Conservation (phyloP, 768 basidiomycete species). For the Suillus spraguei region DNA sequence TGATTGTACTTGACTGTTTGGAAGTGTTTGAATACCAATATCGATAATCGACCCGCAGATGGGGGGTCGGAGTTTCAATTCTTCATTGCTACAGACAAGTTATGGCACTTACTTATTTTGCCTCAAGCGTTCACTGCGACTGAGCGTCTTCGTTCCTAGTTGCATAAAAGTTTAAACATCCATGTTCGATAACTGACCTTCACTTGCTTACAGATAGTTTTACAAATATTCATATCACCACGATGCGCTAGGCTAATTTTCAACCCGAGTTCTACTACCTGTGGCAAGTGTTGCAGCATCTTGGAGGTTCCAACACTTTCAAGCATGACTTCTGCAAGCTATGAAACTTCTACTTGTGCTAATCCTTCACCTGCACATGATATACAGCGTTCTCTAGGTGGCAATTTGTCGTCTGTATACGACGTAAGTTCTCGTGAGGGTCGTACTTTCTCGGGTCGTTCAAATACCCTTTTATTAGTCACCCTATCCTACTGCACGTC, state of each 20-base stretch:
- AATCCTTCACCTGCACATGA: slow-evolving; percentile 28
- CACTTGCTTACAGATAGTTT: slow-evolving; percentile 18
- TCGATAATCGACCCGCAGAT: slow-evolving; percentile 7
- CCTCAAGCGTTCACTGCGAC: slow-evolving; percentile 11
- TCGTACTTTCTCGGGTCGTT: too few species aligned
- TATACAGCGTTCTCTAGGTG: slow-evolving; percentile 28
- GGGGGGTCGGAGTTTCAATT: slow-evolving; percentile 36
- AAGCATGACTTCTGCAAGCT: slow-evolving; percentile 26
- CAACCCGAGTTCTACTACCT: slow-evolving; percentile 4
- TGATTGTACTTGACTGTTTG: slow-evolving; percentile 56
- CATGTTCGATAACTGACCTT: too few species aligned
- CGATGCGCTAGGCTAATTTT: slow-evolving; percentile 4
- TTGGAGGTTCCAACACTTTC: slow-evolving; percentile 5
- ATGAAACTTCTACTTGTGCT: slow-evolving; percentile 28
- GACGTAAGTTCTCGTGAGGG: slow-evolving; percentile 31
- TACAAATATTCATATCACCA: slow-evolving; percentile 15
- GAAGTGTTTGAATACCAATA: slow-evolving; percentile 54
- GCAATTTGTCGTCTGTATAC: slow-evolving; percentile 23
- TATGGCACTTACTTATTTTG: slow-evolving; percentile 27
- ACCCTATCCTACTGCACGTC: slow-evolving; percentile 35
- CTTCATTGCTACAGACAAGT: slow-evolving; percentile 8
- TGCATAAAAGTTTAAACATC: not conserved
- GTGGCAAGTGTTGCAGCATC: not conserved
- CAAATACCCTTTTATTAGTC: slow-evolving; percentile 20
- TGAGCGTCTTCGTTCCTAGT: not conserved